phyloP scores from a whole-genome alignment of 306 rosid species.

The Cucurbita ficifolia region DNA sequence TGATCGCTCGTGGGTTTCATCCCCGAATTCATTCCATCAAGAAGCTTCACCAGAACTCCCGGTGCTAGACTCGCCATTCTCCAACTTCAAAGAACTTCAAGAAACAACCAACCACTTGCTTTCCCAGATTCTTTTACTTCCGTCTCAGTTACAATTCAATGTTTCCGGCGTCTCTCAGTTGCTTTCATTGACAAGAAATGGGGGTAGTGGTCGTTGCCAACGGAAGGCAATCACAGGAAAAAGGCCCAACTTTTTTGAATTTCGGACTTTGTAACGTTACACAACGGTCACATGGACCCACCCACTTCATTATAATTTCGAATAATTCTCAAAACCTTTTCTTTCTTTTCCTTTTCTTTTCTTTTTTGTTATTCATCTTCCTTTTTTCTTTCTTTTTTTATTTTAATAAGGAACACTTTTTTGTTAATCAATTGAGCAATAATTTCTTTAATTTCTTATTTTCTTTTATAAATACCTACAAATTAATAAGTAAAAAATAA shows the following conservation, averaged over 20 bases:
- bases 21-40: conserved; percentile 52
- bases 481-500: too few species aligned
- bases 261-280: conserved; percentile 2
- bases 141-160: not conserved
- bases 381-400: not conserved
- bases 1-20: conserved; percentile 61
- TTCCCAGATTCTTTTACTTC: not conserved
- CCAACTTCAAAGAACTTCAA: not conserved
- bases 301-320: not conserved
- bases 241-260: not conserved
- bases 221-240: not conserved
- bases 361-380: too few species aligned
- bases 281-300: not conserved
- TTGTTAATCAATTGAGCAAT: not conserved
- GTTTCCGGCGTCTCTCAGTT: not conserved
- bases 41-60: conserved; percentile 67
- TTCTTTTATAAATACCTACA: too few species aligned
- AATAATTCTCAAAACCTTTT: not conserved
- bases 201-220: not conserved
- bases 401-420: not conserved
- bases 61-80: conserved; percentile 79
- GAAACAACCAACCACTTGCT: not conserved
- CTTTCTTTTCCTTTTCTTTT: too few species aligned
- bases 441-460: not conserved
- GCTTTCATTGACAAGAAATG: not conserved